Conservation (phyloP, 768 basidiomycete species). For the Termitomyces bulborhizus region DNA sequence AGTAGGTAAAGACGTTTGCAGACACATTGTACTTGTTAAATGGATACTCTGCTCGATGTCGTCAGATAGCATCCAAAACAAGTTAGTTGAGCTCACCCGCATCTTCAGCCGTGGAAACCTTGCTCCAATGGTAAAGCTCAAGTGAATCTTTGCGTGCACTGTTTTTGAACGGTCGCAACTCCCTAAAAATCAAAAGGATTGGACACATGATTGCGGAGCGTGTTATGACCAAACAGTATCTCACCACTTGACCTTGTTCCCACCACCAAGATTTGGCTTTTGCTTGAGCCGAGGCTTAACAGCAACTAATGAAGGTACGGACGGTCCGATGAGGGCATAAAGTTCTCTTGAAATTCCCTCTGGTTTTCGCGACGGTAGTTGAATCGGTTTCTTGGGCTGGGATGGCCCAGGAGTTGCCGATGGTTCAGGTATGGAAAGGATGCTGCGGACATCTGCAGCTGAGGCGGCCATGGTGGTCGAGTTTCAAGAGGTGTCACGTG, state of each 20-base stretch:
- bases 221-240: constrained; percentile 5
- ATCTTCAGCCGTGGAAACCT: constrained; percentile 46
- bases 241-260: constrained; percentile 68
- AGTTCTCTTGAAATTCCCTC: constrained; percentile 92
- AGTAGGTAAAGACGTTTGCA: constrained; percentile 60
- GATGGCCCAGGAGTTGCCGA: constrained; percentile 36
- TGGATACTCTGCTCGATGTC: constrained; percentile 52
- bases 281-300: constrained; percentile 83
- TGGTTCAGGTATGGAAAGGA: constrained; percentile 57
- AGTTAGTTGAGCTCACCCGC: constrained; percentile 36
- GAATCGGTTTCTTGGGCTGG: constrained; percentile 38
- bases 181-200: constrained; percentile 40
- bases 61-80: not conserved
- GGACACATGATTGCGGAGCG: not conserved
- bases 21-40: constrained; percentile 83
- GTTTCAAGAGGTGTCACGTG: constrained; percentile 13
- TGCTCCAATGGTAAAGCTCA: constrained; percentile 82
- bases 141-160: constrained; percentile 60
- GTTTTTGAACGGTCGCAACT: constrained; percentile 69
- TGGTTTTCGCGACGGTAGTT: constrained; percentile 54
- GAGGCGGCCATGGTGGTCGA: constrained; percentile 50
- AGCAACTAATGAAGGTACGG: constrained; percentile 78
- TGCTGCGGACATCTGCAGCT: constrained; percentile 80
- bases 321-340: constrained; percentile 92
- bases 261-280: constrained; percentile 68